Conservation (phyloP, 371 early-diverging fungal species). For the Syncephalastrum monosporum region DNA sequence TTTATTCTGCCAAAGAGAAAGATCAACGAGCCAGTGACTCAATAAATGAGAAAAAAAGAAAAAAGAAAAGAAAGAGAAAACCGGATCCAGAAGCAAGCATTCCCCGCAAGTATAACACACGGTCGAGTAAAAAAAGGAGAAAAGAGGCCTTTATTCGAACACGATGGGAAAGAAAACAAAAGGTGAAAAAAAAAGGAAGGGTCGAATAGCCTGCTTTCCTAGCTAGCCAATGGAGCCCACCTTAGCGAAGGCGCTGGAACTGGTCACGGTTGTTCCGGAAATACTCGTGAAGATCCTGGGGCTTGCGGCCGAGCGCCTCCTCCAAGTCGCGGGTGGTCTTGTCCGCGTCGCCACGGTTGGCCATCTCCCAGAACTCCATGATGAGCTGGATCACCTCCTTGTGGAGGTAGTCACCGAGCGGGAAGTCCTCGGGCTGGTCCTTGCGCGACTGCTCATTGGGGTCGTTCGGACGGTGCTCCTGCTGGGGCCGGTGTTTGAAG, state of each 20-base stretch:
- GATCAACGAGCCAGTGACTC: neutral
- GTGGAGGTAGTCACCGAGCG: slow-evolving; percentile 34
- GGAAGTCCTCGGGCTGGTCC: slow-evolving; percentile 23
- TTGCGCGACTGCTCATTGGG: slow-evolving; percentile 1
- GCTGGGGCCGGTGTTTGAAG: slow-evolving; percentile 27
- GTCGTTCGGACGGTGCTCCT: neutral
- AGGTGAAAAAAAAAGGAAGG: neutral
- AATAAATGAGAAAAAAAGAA: neutral
- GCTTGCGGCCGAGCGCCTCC: slow-evolving; percentile 27
- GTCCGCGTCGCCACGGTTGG: slow-evolving; percentile 24
- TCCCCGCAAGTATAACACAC: too few relatives aligned
- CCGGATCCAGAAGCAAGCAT: too few relatives aligned
- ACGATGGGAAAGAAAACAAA: neutral
- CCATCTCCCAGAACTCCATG: slow-evolving; percentile 31
- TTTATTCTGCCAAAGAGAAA: slow-evolving; percentile 28
- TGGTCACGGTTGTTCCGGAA: slow-evolving; percentile 38
- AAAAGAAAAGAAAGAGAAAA: slow-evolving; percentile 1
- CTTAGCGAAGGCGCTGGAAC: slow-evolving; percentile 28
- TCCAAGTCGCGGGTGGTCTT: slow-evolving; percentile 25
- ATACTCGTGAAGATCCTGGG: slow-evolving; percentile 28
- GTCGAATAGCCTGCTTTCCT: too few relatives aligned
- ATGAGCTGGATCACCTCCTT: slow-evolving; percentile 22
- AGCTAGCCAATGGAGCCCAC: neutral
- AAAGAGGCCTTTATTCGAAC: too few relatives aligned
- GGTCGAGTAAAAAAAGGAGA: too few relatives aligned